Conservation (phyloP, 305 asterid genomes). For the Fraxinus sp. region DNA sequence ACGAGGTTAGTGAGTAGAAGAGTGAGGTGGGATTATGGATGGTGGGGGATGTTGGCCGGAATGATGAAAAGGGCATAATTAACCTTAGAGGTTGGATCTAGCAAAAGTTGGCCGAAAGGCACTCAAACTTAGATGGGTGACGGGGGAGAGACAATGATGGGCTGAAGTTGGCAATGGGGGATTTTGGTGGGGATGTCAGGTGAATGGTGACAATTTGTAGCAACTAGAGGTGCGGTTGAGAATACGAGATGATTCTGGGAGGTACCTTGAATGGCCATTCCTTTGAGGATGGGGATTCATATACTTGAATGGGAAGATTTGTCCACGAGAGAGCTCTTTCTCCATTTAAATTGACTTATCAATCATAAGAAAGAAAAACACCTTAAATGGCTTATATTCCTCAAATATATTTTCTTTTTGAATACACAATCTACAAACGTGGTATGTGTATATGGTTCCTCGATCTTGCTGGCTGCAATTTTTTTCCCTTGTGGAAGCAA, state of each 20-base stretch:
- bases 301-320: neutral
- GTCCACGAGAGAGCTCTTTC: neutral
- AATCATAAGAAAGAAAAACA: neutral
- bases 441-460: neutral
- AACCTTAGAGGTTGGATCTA: neutral
- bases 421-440: neutral
- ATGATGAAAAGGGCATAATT: neutral
- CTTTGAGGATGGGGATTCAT: neutral
- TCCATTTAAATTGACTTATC: neutral
- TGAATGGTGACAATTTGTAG: neutral
- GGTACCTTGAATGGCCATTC: neutral
- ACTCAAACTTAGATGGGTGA: neutral
- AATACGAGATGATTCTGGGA: neutral
- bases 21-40: neutral
- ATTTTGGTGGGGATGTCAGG: neutral
- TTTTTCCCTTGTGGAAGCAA: neutral
- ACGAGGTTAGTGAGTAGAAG: neutral
- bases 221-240: neutral
- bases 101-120: neutral
- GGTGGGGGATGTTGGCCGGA: neutral
- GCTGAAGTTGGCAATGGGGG: neutral
- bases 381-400: neutral
- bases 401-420: neutral
- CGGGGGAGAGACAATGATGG: neutral
- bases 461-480: slow-evolving; percentile 9